phyloP scores from a whole-genome alignment of 306 rosid species.

The Rubus parviflorus region DNA sequence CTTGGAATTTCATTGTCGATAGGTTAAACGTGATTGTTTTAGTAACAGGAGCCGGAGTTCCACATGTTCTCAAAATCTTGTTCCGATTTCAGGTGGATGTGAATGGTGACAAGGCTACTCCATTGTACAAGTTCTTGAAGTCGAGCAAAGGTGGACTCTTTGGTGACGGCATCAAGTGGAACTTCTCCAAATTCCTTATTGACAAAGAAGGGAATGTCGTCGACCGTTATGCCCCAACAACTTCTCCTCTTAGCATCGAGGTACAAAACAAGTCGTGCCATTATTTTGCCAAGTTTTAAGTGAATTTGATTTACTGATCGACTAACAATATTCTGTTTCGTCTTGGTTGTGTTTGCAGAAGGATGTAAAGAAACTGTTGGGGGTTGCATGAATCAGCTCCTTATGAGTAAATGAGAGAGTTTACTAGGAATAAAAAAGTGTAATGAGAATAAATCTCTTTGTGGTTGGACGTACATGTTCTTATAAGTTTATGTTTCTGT shows the following conservation, averaged over 20 bases:
- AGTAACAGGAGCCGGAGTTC: not conserved
- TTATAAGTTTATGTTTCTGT: not conserved
- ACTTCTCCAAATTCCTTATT: constrained; percentile 87
- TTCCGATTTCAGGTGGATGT: constrained; percentile 62
- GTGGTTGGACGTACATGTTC: constrained; percentile 8
- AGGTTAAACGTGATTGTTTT: not conserved
- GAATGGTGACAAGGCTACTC: constrained; percentile 72
- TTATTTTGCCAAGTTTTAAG: not conserved
- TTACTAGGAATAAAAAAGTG: constrained; percentile 37
- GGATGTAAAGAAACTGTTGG: constrained; percentile 48
- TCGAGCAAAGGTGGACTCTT: constrained; percentile 93
- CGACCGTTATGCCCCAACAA: constrained; percentile 94
- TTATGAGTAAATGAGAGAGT: constrained; percentile 18
- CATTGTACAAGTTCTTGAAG: constrained; percentile 78
- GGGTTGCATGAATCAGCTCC: constrained; percentile 32
- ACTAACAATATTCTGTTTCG: not conserved
- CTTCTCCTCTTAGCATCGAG: constrained; percentile 94
- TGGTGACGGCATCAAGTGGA: constrained; percentile 86
- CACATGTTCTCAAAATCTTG: not conserved
- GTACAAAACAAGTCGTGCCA: constrained; percentile 31
- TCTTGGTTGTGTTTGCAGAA: constrained; percentile 36
- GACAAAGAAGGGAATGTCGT: constrained; percentile 87
- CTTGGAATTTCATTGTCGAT: not conserved
- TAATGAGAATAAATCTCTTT: constrained; percentile 26
- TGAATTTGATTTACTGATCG: not conserved